A percentile compares a stretch with the other conserved stretches of the same genome.
Evolutionary conservation across 768 basidiomycete species (phyloP).

Genomic region (Russula virescens): DNA sequence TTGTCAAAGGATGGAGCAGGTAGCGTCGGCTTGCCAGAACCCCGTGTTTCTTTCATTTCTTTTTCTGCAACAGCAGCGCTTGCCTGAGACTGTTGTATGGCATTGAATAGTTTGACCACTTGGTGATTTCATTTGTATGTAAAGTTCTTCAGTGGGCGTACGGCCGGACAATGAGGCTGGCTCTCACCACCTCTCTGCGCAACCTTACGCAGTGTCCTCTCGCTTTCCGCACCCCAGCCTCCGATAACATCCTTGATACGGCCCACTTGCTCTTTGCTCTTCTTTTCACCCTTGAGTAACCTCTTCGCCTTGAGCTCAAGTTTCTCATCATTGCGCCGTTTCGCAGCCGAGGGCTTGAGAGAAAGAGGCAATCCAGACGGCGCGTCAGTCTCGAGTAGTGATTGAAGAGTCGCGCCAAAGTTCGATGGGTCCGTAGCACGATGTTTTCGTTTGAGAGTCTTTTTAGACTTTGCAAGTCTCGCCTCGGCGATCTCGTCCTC

Average conservation of each 20-base stretch:
- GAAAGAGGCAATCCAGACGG: conserved; percentile 70
- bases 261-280: conserved; percentile 66
- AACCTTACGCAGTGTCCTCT: conserved; percentile 70
- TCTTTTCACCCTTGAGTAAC: conserved; percentile 62
- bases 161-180: not conserved
- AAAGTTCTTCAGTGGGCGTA: not conserved
- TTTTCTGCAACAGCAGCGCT: conserved; percentile 47
- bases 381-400: conserved; percentile 62
- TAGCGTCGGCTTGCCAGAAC: conserved; percentile 67
- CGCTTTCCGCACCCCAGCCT: conserved; percentile 85
- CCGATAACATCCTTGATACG: conserved; percentile 68
- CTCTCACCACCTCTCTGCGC: conserved; percentile 76
- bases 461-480: conserved; percentile 60
- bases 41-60: conserved; percentile 54
- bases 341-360: conserved; percentile 66
- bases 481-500: conserved; percentile 59
- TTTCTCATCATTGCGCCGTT: conserved; percentile 70
- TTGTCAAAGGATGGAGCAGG: conserved; percentile 55
- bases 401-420: conserved; percentile 71
- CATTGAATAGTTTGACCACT: conserved; percentile 87
- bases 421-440: conserved; percentile 68
- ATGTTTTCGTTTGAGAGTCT: conserved; percentile 78
- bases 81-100: conserved; percentile 75
- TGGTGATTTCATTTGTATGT: not conserved
- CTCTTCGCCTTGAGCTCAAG: conserved; percentile 67